Conservation (phyloP, 345 rosid species). For the Raphanus raphanistrum region DNA sequence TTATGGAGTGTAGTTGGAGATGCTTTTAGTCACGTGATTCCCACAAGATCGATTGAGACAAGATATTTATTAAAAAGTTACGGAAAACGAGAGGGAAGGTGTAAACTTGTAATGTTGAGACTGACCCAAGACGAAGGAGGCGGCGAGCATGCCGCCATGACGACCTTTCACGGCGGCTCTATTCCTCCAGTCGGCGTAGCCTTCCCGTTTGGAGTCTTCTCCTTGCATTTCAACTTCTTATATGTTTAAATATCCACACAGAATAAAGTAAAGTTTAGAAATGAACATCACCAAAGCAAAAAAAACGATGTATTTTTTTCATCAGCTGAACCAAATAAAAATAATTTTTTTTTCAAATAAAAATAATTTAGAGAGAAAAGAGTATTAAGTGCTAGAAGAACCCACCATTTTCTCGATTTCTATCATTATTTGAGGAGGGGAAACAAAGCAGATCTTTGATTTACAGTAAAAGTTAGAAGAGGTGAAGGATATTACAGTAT, state of each 20-base stretch:
- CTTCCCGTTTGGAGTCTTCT: conserved; percentile 53
- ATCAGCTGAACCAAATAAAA: neutral
- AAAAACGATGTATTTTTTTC: neutral
- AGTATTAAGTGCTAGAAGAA: conserved; percentile 16
- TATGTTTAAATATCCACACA: neutral
- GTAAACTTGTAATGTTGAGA: conserved; percentile 4
- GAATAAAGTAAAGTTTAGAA: neutral
- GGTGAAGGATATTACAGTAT: neutral
- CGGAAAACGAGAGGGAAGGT: neutral
- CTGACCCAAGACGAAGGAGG: conserved; percentile 64
- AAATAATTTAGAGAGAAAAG: neutral
- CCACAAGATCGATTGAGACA: conserved; percentile 6
- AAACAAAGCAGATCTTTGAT: neutral
- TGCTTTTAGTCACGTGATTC: neutral
- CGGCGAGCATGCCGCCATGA: conserved; percentile 79
- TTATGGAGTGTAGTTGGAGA: too few relatives aligned
- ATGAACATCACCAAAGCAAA: neutral
- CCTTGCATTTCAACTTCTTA: conserved; percentile 47
- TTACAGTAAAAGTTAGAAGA: conserved; percentile 9
- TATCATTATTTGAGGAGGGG: conserved; percentile 4
- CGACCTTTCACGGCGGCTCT: conserved; percentile 55
- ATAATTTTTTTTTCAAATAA: too few relatives aligned
- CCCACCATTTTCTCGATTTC: conserved; percentile 49
- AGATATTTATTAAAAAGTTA: neutral
- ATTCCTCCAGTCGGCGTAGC: conserved; percentile 68